phyloP scores from a whole-genome alignment of 2,329 filamentous ascomycete genomes.

The Colletotrichum lentis region DNA sequence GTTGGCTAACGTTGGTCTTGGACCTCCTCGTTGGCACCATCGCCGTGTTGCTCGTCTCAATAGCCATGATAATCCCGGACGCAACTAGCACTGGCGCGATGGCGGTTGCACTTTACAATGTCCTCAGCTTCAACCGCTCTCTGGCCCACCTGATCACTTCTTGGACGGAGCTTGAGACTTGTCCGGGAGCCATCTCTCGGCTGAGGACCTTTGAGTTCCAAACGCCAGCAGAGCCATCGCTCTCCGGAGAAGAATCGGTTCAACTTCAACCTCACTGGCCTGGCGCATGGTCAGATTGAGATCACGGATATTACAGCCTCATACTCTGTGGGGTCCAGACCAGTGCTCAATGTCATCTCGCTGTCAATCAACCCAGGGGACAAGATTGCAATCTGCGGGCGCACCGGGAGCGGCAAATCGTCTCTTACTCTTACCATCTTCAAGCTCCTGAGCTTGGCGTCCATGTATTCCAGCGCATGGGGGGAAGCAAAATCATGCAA shows the following conservation, averaged over 20 bases:
- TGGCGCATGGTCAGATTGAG: slow-evolving; percentile 31
- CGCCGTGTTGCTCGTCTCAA: slow-evolving; percentile 39
- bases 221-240: slow-evolving; percentile 33
- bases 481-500: no score
- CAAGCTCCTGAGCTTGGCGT: slow-evolving; percentile 41
- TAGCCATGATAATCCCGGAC: slow-evolving; percentile 19
- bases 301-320: slow-evolving; percentile 35
- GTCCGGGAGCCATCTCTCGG: slow-evolving; percentile 41
- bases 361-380: slow-evolving; percentile 37
- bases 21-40: slow-evolving; percentile 48
- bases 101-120: slow-evolving; percentile 45
- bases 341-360: slow-evolving; percentile 36
- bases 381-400: slow-evolving; percentile 42
- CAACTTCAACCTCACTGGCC: slow-evolving; percentile 38
- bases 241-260: slow-evolving; percentile 20
- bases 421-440: slow-evolving; percentile 39
- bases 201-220: slow-evolving; percentile 37
- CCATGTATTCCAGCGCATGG: no score
- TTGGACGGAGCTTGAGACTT: slow-evolving; percentile 41
- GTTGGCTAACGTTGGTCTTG: slow-evolving; percentile 59
- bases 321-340: slow-evolving; percentile 17
- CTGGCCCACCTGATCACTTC: slow-evolving; percentile 40
- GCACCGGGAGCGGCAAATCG: slow-evolving; percentile 41
- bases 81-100: slow-evolving; percentile 37
- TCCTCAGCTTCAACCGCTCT: slow-evolving; percentile 45